Evolutionary conservation across 2,329 filamentous ascomycete species (phyloP).

Genomic region (Trichoderma pleuroti): DNA sequence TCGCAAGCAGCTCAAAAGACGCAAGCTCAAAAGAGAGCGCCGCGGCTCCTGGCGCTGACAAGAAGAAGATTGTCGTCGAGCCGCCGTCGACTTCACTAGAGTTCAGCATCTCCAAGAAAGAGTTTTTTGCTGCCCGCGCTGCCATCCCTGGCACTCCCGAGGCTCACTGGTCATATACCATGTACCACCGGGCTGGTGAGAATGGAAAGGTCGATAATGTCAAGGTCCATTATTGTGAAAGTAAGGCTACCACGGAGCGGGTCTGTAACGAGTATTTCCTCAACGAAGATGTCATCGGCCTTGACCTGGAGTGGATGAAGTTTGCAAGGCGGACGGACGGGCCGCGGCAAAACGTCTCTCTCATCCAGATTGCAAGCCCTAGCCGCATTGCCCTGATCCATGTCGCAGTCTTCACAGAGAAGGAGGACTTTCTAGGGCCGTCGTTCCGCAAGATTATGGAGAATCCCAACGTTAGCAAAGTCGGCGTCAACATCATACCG

Average conservation of each 20-base stretch:
- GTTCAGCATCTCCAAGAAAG: constrained; percentile 31
- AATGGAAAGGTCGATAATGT: constrained; percentile 50
- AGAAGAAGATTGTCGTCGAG: not conserved
- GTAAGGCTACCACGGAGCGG: constrained; percentile 61
- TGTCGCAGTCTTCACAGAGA: constrained; percentile 57
- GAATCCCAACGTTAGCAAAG: constrained; percentile 65
- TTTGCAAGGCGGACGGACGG: constrained; percentile 44
- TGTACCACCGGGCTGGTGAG: constrained; percentile 56
- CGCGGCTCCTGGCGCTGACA: not conserved
- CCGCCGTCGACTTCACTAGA: constrained; percentile 29
- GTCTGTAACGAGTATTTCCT: constrained; percentile 64
- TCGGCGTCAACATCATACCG: constrained; percentile 70
- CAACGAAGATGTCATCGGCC: constrained; percentile 69
- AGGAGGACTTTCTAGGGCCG: constrained; percentile 62
- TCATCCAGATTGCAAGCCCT: constrained; percentile 79
- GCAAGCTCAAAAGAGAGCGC: not conserved
- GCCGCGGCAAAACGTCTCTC: constrained; percentile 66
- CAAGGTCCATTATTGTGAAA: constrained; percentile 74
- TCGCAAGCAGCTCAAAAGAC: not conserved
- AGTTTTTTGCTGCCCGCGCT: constrained; percentile 43
- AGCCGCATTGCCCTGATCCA: constrained; percentile 79
- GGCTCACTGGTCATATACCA: constrained; percentile 65
- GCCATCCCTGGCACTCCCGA: constrained; percentile 42
- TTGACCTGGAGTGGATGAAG: constrained; percentile 82
- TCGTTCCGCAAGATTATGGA: constrained; percentile 70